Conservation (phyloP, 163 green algal genomes). For the Chloroidium sp. region DNA sequence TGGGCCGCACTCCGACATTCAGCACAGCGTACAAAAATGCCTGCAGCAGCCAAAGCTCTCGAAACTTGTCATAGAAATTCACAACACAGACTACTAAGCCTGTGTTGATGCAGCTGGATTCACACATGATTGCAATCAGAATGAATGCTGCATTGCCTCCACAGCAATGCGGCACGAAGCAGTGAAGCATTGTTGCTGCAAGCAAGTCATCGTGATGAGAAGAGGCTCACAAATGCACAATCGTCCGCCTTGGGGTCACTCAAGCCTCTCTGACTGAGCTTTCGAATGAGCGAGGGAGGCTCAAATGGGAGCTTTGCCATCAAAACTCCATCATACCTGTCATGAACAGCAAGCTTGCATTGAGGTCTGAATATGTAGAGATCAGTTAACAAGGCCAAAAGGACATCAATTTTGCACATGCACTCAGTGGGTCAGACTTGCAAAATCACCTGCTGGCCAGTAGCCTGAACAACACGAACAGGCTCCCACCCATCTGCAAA, state of each 20-base stretch:
- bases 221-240: constrained; percentile 8
- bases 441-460: background rate
- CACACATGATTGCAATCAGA: no score
- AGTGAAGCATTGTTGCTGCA: no score
- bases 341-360: background rate
- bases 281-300: constrained; percentile 7
- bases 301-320: constrained; percentile 23
- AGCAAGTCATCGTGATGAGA: no score
- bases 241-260: background rate
- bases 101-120: background rate
- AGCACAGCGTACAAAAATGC: constrained; percentile 13
- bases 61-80: no score
- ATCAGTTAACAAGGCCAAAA: no score
- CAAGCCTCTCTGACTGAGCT: constrained; percentile 12
- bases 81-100: background rate
- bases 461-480: constrained; percentile 1
- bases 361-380: no score
- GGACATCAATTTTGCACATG: no score
- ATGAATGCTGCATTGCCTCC: no score
- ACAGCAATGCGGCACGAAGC: no score
- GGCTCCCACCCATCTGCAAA: constrained; percentile 1
- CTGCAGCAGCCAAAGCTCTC: constrained; percentile 1
- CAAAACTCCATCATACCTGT: constrained; percentile 9
- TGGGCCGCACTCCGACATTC: constrained; percentile 2
- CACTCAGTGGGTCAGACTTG: background rate